These are phyloP conservation scores for Coelastrella sp. DNA, from an alignment of 139 green algal species.

Conservation along the genomic window DNA sequence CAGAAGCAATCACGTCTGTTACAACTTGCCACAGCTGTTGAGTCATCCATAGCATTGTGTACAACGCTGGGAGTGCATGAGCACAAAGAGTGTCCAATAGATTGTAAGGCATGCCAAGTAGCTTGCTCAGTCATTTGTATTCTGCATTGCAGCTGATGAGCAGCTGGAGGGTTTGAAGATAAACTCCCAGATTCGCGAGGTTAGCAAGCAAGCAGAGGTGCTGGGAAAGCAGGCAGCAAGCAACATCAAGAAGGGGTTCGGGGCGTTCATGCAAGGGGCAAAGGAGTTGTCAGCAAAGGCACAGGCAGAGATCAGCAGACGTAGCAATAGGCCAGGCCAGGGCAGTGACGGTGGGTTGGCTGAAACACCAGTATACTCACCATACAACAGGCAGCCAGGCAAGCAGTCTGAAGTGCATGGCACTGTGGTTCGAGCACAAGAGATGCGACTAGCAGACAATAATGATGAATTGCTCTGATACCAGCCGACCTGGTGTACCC, in stretches of 20 bases:
- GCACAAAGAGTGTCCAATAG: too few species aligned
- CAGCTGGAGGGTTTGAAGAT: conserved; percentile 1
- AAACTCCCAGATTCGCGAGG: conserved; percentile 26
- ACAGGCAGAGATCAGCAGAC: conserved; percentile 21
- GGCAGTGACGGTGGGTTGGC: neutral
- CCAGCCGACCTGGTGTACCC: neutral
- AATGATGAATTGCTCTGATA: neutral
- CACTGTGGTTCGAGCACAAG: neutral
- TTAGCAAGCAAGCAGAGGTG: conserved; percentile 30
- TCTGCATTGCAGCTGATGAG: neutral
- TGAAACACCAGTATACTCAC: neutral
- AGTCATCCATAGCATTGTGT: too few species aligned
- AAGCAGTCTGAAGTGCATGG: neutral
- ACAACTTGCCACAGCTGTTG: too few species aligned
- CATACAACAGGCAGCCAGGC: neutral
- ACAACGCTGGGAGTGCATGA: too few species aligned
- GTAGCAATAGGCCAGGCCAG: neutral
- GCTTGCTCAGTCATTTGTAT: too few species aligned
- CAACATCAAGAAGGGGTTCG: conserved; percentile 54
- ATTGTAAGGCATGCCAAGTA: too few species aligned
- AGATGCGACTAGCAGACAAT: neutral
- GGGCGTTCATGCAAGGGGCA: conserved; percentile 4
- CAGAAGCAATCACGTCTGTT: too few species aligned
- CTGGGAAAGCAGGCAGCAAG: conserved; percentile 50
- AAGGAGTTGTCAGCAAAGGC: conserved; percentile 41